Conservation (phyloP, 164 flowering plant genomes). For the Berberis thunbergii region DNA sequence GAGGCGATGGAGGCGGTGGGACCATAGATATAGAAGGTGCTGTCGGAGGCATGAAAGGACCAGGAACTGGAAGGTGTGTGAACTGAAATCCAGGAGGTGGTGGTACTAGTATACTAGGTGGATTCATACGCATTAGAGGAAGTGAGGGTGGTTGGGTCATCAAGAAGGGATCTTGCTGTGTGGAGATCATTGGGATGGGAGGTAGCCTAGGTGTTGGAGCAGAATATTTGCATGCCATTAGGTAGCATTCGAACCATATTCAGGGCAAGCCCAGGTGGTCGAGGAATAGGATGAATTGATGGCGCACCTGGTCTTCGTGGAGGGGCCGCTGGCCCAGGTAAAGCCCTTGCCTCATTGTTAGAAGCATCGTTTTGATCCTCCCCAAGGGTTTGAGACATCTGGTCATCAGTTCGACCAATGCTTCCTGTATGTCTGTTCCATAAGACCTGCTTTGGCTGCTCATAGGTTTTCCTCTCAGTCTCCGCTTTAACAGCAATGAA, state of each 20-base stretch:
- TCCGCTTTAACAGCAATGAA: constrained; percentile 97
- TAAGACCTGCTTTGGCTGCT: constrained; percentile 94
- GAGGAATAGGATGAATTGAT: constrained; percentile 81
- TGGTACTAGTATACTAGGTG: constrained; percentile 36
- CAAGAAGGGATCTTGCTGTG: neutral
- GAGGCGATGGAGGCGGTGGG: constrained; percentile 76
- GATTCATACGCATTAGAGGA: constrained; percentile 34
- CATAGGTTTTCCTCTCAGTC: constrained; percentile 92
- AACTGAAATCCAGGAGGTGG: constrained; percentile 88
- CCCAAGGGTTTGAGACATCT: constrained; percentile 65
- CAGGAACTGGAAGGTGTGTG: constrained; percentile 38
- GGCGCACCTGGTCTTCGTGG: constrained; percentile 82
- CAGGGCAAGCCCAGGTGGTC: constrained; percentile 71
- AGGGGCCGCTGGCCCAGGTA: constrained; percentile 85
- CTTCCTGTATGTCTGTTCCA: constrained; percentile 99
- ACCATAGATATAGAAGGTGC: constrained; percentile 52
- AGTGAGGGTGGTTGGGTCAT: constrained; percentile 48
- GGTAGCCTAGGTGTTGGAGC: constrained; percentile 46
- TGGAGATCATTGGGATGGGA: constrained; percentile 18
- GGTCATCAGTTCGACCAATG: constrained; percentile 94
- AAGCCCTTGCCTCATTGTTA: constrained; percentile 32
- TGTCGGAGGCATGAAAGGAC: constrained; percentile 42
- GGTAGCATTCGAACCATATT: constrained; percentile 71
- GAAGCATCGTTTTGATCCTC: constrained; percentile 55
- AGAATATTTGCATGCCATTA: constrained; percentile 42